A percentile compares a stretch with the other conserved stretches of the same genome.
Evolutionary conservation across 164 flowering plant species (phyloP).

Genomic region (Echeveria elegans): DNA sequence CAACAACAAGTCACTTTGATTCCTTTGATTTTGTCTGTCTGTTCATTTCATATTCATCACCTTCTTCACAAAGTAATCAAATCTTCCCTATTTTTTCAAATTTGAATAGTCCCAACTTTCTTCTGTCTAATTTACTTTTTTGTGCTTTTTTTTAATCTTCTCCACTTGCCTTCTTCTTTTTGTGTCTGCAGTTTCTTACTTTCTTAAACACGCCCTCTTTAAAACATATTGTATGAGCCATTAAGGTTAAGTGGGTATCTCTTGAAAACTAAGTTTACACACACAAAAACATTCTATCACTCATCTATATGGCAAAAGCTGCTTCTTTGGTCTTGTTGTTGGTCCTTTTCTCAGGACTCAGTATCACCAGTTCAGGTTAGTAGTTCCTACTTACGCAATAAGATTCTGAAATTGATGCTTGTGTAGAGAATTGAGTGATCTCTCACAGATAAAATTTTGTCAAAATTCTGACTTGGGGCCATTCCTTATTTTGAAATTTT

Average conservation of each 20-base stretch:
- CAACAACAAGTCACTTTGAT: constrained; percentile 13
- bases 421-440: too few relatives aligned
- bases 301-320: constrained; percentile 27
- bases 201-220: constrained; percentile 9
- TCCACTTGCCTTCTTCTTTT: not conserved
- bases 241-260: too few relatives aligned
- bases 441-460: not conserved
- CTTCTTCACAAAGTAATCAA: constrained; percentile 46
- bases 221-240: constrained; percentile 13
- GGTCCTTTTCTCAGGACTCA: constrained; percentile 22
- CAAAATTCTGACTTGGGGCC: not conserved
- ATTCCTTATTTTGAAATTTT: too few relatives aligned
- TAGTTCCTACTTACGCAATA: not conserved
- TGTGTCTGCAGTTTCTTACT: too few relatives aligned
- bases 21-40: constrained; percentile 7
- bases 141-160: too few relatives aligned
- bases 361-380: constrained; percentile 37
- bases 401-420: not conserved
- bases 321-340: constrained; percentile 21
- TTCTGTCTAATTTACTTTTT: not conserved
- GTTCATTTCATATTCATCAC: constrained; percentile 6
- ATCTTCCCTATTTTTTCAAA: constrained; percentile 13
- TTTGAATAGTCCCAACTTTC: not conserved
- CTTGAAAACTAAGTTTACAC: not conserved
- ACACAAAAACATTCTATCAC: constrained; percentile 5